Evolutionary conservation across 169 alveolate species (phyloP).

Genomic region (Eimeria necatrix): DNA sequence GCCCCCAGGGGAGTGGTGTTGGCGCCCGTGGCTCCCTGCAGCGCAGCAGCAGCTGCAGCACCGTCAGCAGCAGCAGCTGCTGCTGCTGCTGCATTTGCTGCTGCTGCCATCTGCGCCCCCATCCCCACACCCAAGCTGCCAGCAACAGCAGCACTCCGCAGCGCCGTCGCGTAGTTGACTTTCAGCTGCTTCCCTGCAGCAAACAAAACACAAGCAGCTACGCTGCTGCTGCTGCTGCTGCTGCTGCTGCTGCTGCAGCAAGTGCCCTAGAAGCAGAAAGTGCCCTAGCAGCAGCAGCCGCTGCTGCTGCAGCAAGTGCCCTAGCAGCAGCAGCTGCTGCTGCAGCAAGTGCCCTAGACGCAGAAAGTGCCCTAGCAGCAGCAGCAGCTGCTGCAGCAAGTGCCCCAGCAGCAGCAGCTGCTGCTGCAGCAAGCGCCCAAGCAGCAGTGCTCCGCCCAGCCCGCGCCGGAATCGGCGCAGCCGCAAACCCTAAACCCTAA

Average conservation of each 20-base stretch:
- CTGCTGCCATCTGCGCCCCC: not conserved
- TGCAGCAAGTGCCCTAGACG: too few species aligned
- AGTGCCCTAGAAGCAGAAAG: not conserved
- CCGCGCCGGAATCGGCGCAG: not conserved
- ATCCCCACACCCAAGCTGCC: not conserved
- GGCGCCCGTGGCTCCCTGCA: constrained; percentile 16
- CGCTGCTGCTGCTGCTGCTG: too few species aligned
- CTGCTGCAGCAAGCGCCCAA: constrained; percentile 8
- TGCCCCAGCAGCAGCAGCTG: constrained; percentile 43
- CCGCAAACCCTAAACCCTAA: not conserved
- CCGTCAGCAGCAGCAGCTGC: too few species aligned
- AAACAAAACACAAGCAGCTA: too few species aligned
- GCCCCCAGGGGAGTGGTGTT: constrained; percentile 3
- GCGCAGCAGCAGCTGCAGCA: too few species aligned
- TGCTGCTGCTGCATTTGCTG: too few species aligned
- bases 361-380: constrained; percentile 8
- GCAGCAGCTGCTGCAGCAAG: not conserved
- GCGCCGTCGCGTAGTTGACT: constrained; percentile 85
- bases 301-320: not conserved
- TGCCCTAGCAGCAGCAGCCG: not conserved
- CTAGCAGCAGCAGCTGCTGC: not conserved
- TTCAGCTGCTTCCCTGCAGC: constrained; percentile 81
- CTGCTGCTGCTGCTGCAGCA: too few species aligned
- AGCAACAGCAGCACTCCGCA: constrained; percentile 3
- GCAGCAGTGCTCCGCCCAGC: constrained; percentile 24